Percentiles rank a stretch among this genome's conserved stretches.
These are phyloP conservation scores for Chaetomium cochliodes DNA, from an alignment of 495 filamentous ascomycete species.

Conservation along the genomic window DNA sequence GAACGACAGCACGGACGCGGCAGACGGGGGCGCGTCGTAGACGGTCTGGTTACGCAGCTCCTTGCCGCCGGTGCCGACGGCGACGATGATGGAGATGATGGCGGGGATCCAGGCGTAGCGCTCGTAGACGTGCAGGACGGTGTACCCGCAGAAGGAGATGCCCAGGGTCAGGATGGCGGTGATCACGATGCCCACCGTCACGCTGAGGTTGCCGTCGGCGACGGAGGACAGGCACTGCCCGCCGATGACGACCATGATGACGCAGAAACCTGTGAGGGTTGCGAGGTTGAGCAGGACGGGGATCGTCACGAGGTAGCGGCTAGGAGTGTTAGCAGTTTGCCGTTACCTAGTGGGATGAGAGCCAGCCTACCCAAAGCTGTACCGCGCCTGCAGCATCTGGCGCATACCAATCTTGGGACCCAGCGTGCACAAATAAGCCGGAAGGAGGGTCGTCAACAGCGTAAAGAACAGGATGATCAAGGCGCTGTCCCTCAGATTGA, in stretches of 20 bases:
- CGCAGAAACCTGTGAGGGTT: constrained; percentile 49
- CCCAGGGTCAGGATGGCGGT: constrained; percentile 54
- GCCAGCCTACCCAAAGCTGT: constrained; percentile 47
- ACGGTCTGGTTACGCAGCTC: constrained; percentile 28
- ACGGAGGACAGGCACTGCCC: constrained; percentile 54
- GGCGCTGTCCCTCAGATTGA: constrained; percentile 48
- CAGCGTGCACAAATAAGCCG: constrained; percentile 53
- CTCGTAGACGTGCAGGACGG: constrained; percentile 58
- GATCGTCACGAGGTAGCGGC: constrained; percentile 44
- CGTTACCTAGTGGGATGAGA: not conserved
- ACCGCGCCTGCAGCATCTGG: constrained; percentile 57
- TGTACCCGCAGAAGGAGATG: constrained; percentile 60
- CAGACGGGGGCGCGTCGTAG: constrained; percentile 30
- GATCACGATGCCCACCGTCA: constrained; percentile 52
- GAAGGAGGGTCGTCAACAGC: constrained; percentile 46
- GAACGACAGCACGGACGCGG: constrained; percentile 38
- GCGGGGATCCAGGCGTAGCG: constrained; percentile 60
- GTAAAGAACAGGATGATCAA: constrained; percentile 58
- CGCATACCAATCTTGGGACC: constrained; percentile 54
- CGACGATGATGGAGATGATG: constrained; percentile 48
- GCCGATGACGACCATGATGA: constrained; percentile 48
- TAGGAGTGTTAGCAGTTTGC: constrained; percentile 12
- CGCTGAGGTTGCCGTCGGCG: constrained; percentile 47
- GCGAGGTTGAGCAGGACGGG: constrained; percentile 52
- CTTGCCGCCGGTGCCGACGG: constrained; percentile 35